Base-by-base conservation (phyloP, 1,284 basidiomycete genomes). In the Lentinula novae-zelandiae region DNA sequence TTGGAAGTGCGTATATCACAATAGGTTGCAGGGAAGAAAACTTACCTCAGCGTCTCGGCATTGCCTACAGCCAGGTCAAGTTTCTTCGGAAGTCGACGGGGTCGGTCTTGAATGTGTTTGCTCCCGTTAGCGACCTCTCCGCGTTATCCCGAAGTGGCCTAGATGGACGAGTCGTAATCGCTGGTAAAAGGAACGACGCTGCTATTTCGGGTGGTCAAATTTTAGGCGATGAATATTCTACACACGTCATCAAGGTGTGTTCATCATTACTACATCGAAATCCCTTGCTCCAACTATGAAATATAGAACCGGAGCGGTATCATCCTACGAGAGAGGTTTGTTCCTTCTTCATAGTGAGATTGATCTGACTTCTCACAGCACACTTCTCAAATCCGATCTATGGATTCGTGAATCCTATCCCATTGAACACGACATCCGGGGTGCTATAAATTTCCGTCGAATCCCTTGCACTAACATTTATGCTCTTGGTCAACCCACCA, bases 401-500 rank as follows among this genome's bases (percentile, higher is more conserved):
- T 97, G 96, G 95, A 75, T 89, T 31, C 81, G 85, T 17, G 86
- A 93, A 70, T 87, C 87, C 42, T 76, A 82, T 46, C 78, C 79
- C 33, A 81, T 87, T 22, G 82, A 84, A 34, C 78, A 87, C 62
- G 87, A 82, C 55, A 82, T 99, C 51, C 89, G 93, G 1, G 97
- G 97, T 8, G 95, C 94, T 1, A 91, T 95, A 74, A 98, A 98
- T 71, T 98, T 98, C 80, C 85, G 96, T 58, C 89, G 91, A 62
- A 86, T 98, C 34, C 84, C 88, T 0, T 82, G 82, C 3, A 91
- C 89, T n/a, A 88, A 88, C 57, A 90, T 98, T 53, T 98, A 94
- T 67, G 94, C 94, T 0, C 82, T 94, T 39, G 92, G 96, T 0
- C 97, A 99, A 73, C 97, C 97, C 1, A 95, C 95, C 0, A 81